phyloP scores from a whole-genome alignment of 2,329 filamentous ascomycete species.

The Pseudogymnoascus sp. region DNA sequence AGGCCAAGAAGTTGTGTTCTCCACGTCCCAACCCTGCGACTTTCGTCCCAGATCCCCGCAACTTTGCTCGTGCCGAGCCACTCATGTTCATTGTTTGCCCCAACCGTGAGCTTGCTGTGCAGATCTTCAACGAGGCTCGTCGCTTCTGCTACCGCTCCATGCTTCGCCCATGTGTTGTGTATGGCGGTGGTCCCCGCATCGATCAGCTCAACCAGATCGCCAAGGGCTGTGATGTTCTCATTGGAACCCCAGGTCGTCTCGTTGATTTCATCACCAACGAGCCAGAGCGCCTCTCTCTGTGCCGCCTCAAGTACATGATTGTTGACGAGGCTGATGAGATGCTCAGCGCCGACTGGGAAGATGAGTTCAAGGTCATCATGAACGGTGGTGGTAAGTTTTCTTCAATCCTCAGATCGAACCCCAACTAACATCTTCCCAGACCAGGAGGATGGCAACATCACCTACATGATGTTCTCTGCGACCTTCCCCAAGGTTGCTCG shows the following conservation, averaged over 20 bases:
- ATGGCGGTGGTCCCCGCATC: constrained; percentile 69
- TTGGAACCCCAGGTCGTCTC: constrained; percentile 81
- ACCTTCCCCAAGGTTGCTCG: constrained; percentile 81
- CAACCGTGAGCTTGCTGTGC: constrained; percentile 81
- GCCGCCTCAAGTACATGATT: constrained; percentile 70
- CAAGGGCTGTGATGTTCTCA: constrained; percentile 81
- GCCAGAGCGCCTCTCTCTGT: constrained; percentile 58
- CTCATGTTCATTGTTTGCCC: constrained; percentile 79
- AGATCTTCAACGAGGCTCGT: constrained; percentile 91
- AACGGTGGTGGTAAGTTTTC: constrained; percentile 62
- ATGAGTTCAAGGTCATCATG: constrained; percentile 68
- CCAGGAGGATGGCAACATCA: constrained; percentile 62
- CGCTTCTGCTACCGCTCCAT: constrained; percentile 91
- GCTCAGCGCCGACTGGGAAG: constrained; percentile 69
- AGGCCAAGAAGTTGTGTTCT: constrained; percentile 79
- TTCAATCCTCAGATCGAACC: neutral
- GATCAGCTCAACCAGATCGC: constrained; percentile 65
- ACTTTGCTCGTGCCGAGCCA: constrained; percentile 66
- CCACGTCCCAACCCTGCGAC: constrained; percentile 58
- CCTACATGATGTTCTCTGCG: constrained; percentile 82
- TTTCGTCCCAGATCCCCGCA: constrained; percentile 41
- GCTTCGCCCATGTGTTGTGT: constrained; percentile 83
- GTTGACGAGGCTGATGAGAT: constrained; percentile 96
- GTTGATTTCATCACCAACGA: constrained; percentile 68
- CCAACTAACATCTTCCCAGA: constrained; percentile 40